A percentile compares a stretch with the other conserved stretches of the same genome.
These are phyloP conservation scores for Ochetophila trinervis DNA, from an alignment of 306 rosid genomes.

Conservation along the genomic window DNA sequence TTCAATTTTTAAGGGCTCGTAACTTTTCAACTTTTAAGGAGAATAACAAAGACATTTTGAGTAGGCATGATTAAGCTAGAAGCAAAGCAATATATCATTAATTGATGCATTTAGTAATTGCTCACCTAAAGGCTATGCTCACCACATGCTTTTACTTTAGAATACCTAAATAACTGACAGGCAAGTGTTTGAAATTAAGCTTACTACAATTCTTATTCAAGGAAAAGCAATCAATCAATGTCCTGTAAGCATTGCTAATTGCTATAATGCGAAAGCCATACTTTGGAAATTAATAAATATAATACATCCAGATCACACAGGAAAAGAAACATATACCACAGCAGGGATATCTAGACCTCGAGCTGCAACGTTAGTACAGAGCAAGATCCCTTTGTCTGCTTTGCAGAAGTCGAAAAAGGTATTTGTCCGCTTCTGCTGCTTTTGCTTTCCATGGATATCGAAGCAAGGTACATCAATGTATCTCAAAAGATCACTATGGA, in stretches of 20 bases:
- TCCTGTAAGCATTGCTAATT: neutral
- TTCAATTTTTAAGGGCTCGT: neutral
- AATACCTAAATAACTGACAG: too few species aligned
- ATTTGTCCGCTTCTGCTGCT: slow-evolving; percentile 77
- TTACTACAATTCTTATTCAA: too few species aligned
- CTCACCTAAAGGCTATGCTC: neutral
- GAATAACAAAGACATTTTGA: neutral
- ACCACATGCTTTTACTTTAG: too few species aligned
- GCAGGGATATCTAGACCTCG: slow-evolving; percentile 92
- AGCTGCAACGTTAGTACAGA: slow-evolving; percentile 97
- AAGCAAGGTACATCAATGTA: slow-evolving; percentile 62
- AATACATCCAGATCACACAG: neutral
- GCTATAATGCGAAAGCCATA: neutral
- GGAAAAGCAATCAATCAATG: neutral
- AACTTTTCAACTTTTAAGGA: neutral
- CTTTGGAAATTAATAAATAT: neutral
- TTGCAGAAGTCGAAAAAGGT: slow-evolving; percentile 73
- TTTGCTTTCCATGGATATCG: slow-evolving; percentile 93
- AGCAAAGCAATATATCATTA: neutral
- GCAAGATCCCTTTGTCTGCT: slow-evolving; percentile 89
- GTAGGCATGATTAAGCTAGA: too few species aligned
- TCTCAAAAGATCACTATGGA: slow-evolving; percentile 81
- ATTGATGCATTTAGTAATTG: neutral
- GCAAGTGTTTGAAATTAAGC: too few species aligned
- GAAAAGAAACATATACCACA: slow-evolving; percentile 47